These are phyloP conservation scores for Leccinum imitatum DNA, from an alignment of 768 basidiomycete genomes.

Conservation along the genomic window DNA sequence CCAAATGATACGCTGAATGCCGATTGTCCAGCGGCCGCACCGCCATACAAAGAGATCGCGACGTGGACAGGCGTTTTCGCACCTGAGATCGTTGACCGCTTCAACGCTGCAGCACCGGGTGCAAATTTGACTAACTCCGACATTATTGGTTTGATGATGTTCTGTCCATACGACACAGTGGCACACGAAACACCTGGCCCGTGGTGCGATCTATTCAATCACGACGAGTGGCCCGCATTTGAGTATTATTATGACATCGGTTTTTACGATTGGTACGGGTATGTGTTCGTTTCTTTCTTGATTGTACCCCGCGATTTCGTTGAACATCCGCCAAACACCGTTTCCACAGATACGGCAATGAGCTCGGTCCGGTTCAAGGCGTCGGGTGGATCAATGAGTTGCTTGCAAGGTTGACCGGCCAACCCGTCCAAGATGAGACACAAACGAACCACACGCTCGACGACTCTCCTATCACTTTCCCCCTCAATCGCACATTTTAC, in stretches of 20 bases:
- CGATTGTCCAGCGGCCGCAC: conserved; percentile 41
- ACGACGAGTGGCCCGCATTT: conserved; percentile 57
- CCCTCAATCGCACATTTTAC: conserved; percentile 62
- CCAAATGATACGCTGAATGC: conserved; percentile 72
- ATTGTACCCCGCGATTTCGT: not conserved
- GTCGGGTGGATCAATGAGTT: conserved; percentile 88
- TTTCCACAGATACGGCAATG: conserved; percentile 58
- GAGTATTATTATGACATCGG: conserved; percentile 69
- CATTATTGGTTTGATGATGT: conserved; percentile 55
- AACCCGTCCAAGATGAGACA: conserved; percentile 63
- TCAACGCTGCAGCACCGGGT: conserved; percentile 62
- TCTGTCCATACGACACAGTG: conserved; percentile 77
- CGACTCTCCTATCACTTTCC: conserved; percentile 63
- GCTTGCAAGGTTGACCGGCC: conserved; percentile 67
- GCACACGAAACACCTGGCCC: conserved; percentile 47
- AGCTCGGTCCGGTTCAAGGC: conserved; percentile 70
- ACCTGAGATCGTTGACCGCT: conserved; percentile 49
- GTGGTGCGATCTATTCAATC: conserved; percentile 67
- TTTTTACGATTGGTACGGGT: conserved; percentile 75
- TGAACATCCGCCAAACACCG: not conserved
- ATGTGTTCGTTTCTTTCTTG: not conserved
- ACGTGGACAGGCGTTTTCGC: conserved; percentile 56
- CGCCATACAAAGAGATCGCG: conserved; percentile 33
- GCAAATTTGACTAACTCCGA: conserved; percentile 57
- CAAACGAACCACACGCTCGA: conserved; percentile 79